Evolutionary conservation across 345 rosid species (phyloP), one percentile per base, ranked within the genome.

Genomic region (Lumnitzera racemosa): DNA sequence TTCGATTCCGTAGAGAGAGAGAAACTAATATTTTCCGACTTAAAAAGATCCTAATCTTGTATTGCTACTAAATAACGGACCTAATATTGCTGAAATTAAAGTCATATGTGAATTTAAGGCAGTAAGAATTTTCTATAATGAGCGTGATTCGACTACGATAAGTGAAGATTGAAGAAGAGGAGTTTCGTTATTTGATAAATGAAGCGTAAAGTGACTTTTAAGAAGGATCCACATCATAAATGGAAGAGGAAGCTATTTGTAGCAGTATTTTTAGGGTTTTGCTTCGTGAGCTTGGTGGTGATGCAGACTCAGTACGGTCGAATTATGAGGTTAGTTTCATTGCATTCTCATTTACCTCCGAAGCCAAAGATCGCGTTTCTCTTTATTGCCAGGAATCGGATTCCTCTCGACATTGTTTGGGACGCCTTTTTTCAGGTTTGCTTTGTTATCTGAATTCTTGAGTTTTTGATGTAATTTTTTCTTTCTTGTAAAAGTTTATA

Each of bases 391-490:
- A 72, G 97, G 60, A 94, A 94, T 59, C 91, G 97, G 2, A 81
- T 94, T 16, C 86, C 97, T 58, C 89, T 94, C 16, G 96, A 94
- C 14, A 62, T 86, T 61, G 76, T 84, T 15, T 94, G 99, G 99
- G 87, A 90, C 64, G 76, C 88, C 0, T 94, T 90, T 69, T 79
- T 94, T 67, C 67, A 79, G 96, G 99, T 79, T 68, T 52, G 53
- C n/a, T 23, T 69, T 31, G 10, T 27, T 25, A 49, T 10, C 16
- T 17, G 59, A 17, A 11, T 24, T 2, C 46, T 31, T 43, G 7
- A 53, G 49, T 12, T 49, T 16, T 62, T 46, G 11, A 62, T 41
- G 20, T 20, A 20, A 20, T 41, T 5, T 27, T 27, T 27, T 0
- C 31, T 27, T 36, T 9, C 43, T 36, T 36, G 43, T 9, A 36